Base-by-base conservation (phyloP, 768 basidiomycete genomes). In the Leucocoprinus leucothites region DNA sequence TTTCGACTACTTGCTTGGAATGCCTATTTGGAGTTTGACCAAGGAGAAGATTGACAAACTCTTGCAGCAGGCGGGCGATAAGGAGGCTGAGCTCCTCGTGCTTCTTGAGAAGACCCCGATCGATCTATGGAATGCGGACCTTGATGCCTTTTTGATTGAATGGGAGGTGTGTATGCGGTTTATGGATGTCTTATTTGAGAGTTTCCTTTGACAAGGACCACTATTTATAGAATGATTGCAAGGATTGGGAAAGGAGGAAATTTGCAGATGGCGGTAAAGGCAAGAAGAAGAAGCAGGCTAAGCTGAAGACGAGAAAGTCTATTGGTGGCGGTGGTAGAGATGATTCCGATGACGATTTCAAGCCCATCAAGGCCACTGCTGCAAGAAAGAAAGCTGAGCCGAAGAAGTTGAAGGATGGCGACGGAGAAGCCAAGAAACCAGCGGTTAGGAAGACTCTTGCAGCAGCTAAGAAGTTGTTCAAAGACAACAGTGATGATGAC, bases 21-120 rank as follows among this genome's bases (percentile, higher is more conserved):
- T 99, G 96, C 75, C 93, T 1, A 96, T 99, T 65, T 94, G 84
- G 78, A 96, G 88, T 72, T 74, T 99, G 76, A 99, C 96, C 0
- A 86, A 81, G 63, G 96, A 98, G 72, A 95, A 88, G 91, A 94
- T 97, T 62, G 90, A 87, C 57, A 94, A 82, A 72, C 79, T 99
- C 3, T 76, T 82, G 44, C 78, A 81, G 61, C 92, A 93, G 75
- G 86, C 89, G 1, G 81, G 79, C 36, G 85, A 85, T 58, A 96
- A 96, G 70, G 91, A 96, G 69, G 64, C 67, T 2, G 94, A 98
- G 67, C 76, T 98, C 22, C 74, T 94, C 21, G 73, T 65, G 3
- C 76, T 98, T 35, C 83, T 98, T 19, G 82, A 87, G 59, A 85
- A 86, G 57, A 83, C 84, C 0, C 91, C 94, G 0, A 84, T 82